These are phyloP conservation scores for Talaromyces nanjingensis DNA, from an alignment of 495 filamentous ascomycete species.

Conservation along the genomic window DNA sequence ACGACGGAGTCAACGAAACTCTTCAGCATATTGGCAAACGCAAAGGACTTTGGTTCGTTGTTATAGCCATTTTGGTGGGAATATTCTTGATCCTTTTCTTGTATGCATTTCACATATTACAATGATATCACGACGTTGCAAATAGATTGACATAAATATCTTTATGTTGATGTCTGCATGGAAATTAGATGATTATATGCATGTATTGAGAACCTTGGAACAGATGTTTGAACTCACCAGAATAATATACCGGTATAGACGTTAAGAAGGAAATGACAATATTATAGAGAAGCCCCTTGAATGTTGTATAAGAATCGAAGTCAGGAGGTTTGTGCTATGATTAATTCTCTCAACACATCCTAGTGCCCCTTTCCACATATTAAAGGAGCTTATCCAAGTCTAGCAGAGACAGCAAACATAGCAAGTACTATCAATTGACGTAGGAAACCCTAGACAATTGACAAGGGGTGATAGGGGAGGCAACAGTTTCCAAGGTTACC, in stretches of 20 bases:
- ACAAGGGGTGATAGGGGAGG: too few species aligned
- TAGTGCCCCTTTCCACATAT: too few species aligned
- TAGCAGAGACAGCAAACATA: too few species aligned
- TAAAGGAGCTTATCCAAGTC: too few species aligned
- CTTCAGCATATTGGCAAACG: constrained; percentile 21
- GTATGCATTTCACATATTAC: constrained; percentile 25
- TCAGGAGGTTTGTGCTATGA: neutral
- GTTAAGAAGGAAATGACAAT: neutral
- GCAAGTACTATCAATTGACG: too few species aligned
- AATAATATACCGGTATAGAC: neutral
- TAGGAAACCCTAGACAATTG: too few species aligned
- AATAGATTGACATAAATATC: constrained; percentile 10
- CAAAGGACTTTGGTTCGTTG: constrained; percentile 24
- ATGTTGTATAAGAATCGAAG: neutral
- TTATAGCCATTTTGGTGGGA: constrained; percentile 19
- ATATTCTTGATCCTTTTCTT: constrained; percentile 30
- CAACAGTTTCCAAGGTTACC: too few species aligned
- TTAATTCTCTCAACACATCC: too few species aligned
- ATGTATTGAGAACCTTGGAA: neutral
- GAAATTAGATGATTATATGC: neutral
- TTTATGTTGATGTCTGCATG: neutral
- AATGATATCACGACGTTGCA: constrained; percentile 19
- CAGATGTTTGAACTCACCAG: neutral
- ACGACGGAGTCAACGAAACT: neutral
- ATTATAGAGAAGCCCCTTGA: neutral